Evolutionary conservation across 106 monocot species (phyloP).

Genomic region (Platanthera zijinensis): DNA sequence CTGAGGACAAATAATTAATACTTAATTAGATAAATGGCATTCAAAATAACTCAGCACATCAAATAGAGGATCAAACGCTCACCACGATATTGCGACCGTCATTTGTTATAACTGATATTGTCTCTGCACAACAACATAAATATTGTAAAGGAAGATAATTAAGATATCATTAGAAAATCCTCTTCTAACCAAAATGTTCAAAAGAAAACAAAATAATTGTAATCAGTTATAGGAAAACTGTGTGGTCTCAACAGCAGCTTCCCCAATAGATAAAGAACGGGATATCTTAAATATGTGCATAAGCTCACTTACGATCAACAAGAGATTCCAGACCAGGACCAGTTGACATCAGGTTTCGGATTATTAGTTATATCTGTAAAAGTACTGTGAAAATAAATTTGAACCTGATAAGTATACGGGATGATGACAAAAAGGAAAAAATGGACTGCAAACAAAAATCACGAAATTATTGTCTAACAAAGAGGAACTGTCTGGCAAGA

Average conservation of each 20-base stretch:
- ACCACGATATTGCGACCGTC: constrained; percentile 96
- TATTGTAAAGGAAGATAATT: neutral
- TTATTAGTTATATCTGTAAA: neutral
- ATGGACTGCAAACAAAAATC: neutral
- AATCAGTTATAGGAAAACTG: neutral
- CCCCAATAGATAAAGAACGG: neutral
- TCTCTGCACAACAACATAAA: constrained; percentile 44
- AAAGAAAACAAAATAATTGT: neutral
- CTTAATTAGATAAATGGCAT: neutral
- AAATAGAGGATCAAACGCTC: neutral
- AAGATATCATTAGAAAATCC: neutral
- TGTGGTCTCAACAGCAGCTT: neutral
- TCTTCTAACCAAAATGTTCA: neutral
- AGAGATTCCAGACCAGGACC: constrained; percentile 53
- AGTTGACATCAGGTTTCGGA: constrained; percentile 16
- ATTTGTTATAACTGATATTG: constrained; percentile 91
- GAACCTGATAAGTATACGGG: neutral
- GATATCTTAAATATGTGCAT: neutral
- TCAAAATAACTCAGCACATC: neutral
- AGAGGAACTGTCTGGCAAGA: neutral
- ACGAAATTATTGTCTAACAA: neutral
- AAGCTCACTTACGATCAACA: constrained; percentile 38
- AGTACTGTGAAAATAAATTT: neutral
- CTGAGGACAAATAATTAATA: constrained; percentile 4
- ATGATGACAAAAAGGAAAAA: neutral